Percentiles rank a stretch among this genome's conserved stretches.
These are phyloP conservation scores for Microcyclosporella mali DNA, from an alignment of 2,329 filamentous ascomycete genomes.

Conservation along the genomic window DNA sequence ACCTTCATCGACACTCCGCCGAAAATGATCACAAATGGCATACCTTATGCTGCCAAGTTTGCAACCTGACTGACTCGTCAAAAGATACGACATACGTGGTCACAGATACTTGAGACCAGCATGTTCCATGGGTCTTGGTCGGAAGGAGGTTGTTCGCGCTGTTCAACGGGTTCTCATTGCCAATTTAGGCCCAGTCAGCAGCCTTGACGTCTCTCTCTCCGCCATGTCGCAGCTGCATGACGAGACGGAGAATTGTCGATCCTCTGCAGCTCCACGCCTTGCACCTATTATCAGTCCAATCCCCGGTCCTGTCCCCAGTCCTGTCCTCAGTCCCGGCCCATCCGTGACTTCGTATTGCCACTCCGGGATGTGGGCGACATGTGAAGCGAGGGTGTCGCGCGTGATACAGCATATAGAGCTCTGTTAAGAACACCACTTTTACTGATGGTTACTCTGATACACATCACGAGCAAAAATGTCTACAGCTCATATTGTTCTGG, in stretches of 20 bases:
- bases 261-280: background rate
- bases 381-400: too few species aligned
- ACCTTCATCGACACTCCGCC: too few species aligned
- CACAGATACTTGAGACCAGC: too few species aligned
- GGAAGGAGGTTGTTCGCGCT: too few species aligned
- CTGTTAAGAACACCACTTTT: background rate
- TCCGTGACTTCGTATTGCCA: background rate
- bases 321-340: background rate
- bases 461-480: background rate
- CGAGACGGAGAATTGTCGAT: conserved; percentile 3
- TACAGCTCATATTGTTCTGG: background rate
- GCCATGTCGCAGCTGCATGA: background rate
- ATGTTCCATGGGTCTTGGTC: too few species aligned
- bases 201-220: background rate
- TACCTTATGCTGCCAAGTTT: too few species aligned
- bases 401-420: background rate
- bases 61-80: too few species aligned
- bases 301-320: background rate
- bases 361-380: conserved; percentile 1
- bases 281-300: background rate
- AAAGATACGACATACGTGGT: too few species aligned
- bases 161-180: too few species aligned
- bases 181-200: too few species aligned
- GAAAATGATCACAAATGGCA: too few species aligned
- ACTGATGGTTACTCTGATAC: background rate